These are phyloP conservation scores for Solanum rostratum DNA, from an alignment of 257 asterid species.

Conservation along the genomic window DNA sequence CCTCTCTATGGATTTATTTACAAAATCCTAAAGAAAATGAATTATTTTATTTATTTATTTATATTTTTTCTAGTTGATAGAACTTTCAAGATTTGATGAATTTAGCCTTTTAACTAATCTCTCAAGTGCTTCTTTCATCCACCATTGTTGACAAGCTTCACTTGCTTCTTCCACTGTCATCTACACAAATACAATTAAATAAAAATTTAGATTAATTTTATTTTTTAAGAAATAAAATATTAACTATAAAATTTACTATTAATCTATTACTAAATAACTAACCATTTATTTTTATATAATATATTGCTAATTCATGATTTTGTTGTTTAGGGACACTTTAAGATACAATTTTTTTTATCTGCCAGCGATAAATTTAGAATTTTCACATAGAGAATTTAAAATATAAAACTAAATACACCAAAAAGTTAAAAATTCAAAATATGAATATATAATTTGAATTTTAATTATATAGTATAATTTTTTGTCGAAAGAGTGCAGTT, in stretches of 20 bases:
- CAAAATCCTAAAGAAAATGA: background rate
- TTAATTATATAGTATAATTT: too few relatives aligned
- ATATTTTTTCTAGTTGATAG: background rate
- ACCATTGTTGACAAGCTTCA: constrained; percentile 57
- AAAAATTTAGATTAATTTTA: background rate
- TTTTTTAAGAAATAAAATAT: background rate
- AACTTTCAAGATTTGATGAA: background rate
- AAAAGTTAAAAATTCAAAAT: too few relatives aligned
- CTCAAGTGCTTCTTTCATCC: constrained; percentile 88
- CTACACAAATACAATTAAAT: constrained; percentile 19
- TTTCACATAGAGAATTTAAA: too few relatives aligned
- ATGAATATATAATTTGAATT: too few relatives aligned
- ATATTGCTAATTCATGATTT: too few relatives aligned
- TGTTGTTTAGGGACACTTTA: too few relatives aligned
- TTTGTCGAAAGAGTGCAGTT: too few relatives aligned
- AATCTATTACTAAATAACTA: background rate
- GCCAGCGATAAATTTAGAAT: too few relatives aligned
- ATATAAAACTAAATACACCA: too few relatives aligned
- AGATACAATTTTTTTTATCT: too few relatives aligned
- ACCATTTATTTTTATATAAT: too few relatives aligned
- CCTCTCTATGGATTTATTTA: background rate
- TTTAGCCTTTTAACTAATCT: constrained; percentile 37
- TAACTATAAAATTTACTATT: background rate
- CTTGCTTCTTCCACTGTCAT: constrained; percentile 56
- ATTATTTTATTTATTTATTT: background rate